Percentiles rank a stretch among this genome's conserved stretches.
These are phyloP conservation scores for Acmispon strigosus DNA, from an alignment of 306 rosid genomes.

Conservation along the genomic window DNA sequence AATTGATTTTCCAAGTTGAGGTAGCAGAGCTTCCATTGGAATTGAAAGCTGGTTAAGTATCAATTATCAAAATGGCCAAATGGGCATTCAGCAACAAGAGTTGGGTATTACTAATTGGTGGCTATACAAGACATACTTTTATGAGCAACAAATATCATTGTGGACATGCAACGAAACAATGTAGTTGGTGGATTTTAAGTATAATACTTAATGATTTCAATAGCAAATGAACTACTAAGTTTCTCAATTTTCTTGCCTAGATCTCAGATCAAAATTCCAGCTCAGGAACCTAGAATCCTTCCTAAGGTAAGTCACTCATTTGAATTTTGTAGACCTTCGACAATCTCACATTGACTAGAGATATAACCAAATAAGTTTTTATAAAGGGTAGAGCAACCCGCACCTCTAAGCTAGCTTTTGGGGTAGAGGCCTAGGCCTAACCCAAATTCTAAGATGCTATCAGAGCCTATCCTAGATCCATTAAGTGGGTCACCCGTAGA, in stretches of 20 bases:
- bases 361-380: too few species aligned
- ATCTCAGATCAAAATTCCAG: not conserved
- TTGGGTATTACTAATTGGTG: not conserved
- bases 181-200: not conserved
- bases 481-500: too few species aligned
- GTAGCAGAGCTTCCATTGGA: not conserved
- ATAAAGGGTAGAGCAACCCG: too few species aligned
- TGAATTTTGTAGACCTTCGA: not conserved
- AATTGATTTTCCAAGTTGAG: not conserved
- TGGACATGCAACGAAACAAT: not conserved
- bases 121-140: not conserved
- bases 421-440: too few species aligned
- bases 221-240: not conserved
- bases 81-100: not conserved
- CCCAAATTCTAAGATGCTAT: too few species aligned
- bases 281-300: not conserved
- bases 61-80: slow-evolving; percentile 4
- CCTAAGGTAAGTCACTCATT: not conserved
- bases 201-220: not conserved
- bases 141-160: not conserved
- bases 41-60: not conserved
- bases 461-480: too few species aligned
- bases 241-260: not conserved
- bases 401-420: too few species aligned
- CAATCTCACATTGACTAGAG: too few species aligned